Evolutionary conservation across 1,284 basidiomycete genomes (phyloP).

Genomic region (Neolentinus lepideus): DNA sequence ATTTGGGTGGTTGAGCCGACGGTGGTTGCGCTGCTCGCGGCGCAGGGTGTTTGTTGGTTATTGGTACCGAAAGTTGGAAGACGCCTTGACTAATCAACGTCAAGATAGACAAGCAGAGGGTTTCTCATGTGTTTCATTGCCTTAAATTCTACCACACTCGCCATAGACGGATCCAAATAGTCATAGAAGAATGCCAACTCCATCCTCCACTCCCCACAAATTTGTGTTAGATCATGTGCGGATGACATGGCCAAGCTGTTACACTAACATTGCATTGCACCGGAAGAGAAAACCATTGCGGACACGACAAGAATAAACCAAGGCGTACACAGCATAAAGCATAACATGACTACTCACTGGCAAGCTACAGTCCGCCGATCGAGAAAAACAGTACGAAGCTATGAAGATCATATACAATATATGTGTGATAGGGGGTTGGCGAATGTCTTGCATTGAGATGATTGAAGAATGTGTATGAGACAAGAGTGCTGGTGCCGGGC

Average conservation of each 20-base stretch:
- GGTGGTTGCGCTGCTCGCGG: slow-evolving; percentile 7
- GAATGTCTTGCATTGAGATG: neutral
- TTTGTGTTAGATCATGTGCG: neutral
- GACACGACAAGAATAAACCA: neutral
- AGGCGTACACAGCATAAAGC: slow-evolving; percentile 1
- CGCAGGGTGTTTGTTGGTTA: slow-evolving; percentile 8
- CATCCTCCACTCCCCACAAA: no score
- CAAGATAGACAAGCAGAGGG: no score
- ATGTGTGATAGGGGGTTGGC: neutral
- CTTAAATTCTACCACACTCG: neutral
- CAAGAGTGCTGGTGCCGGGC: no score
- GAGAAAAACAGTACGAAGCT: neutral
- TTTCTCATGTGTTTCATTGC: no score
- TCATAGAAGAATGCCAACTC: no score
- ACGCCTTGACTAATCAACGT: slow-evolving; percentile 4
- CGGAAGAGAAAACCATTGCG: neutral
- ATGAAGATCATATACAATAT: neutral
- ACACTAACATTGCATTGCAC: neutral
- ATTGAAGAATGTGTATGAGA: neutral
- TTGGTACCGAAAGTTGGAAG: slow-evolving; percentile 7
- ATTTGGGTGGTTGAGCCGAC: slow-evolving; percentile 22
- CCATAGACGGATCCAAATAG: no score
- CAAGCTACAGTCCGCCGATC: neutral
- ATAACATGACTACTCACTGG: neutral
- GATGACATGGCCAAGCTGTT: neutral